These are phyloP conservation scores for Phytophthora crassamura DNA, from an alignment of 352 stramenopile genomes.

Conservation along the genomic window DNA sequence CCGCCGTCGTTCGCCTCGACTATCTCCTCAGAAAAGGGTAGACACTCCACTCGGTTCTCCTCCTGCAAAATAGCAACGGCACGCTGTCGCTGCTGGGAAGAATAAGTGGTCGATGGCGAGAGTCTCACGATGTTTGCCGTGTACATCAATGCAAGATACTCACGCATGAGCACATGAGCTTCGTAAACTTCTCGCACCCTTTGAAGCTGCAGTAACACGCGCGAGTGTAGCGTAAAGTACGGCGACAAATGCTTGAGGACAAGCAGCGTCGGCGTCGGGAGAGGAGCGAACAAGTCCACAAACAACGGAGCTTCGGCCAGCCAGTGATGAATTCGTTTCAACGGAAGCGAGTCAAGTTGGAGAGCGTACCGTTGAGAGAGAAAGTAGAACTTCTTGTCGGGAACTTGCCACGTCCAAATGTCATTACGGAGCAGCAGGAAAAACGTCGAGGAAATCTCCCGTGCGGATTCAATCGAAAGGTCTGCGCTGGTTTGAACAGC, in stretches of 20 bases:
- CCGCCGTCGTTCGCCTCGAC: background rate
- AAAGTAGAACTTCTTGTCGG: constrained; percentile 30
- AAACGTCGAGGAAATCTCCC: constrained; percentile 16
- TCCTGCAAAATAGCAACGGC: constrained; percentile 30
- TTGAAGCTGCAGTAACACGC: constrained; percentile 32
- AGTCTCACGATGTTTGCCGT: constrained; percentile 35
- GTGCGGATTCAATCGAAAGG: background rate
- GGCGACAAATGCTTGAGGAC: constrained; percentile 41
- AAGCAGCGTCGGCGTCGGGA: constrained; percentile 37
- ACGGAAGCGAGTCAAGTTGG: constrained; percentile 32
- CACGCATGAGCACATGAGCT: constrained; percentile 34
- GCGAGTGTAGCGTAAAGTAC: constrained; percentile 41
- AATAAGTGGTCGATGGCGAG: constrained; percentile 36
- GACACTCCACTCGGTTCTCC: constrained; percentile 28
- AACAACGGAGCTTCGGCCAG: constrained; percentile 14
- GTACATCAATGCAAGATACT: constrained; percentile 50
- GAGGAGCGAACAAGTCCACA: constrained; percentile 44
- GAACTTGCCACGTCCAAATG: constrained; percentile 42
- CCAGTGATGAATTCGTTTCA: constrained; percentile 46
- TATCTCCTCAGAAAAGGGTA: background rate
- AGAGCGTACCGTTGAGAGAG: constrained; percentile 40
- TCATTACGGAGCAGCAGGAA: constrained; percentile 31
- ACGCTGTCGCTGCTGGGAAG: constrained; percentile 31
- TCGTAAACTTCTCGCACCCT: constrained; percentile 42
- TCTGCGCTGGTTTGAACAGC: constrained; percentile 1